Evolutionary conservation across 208 protist genomes (phyloP).

Genomic region (Lotmaria passim): DNA sequence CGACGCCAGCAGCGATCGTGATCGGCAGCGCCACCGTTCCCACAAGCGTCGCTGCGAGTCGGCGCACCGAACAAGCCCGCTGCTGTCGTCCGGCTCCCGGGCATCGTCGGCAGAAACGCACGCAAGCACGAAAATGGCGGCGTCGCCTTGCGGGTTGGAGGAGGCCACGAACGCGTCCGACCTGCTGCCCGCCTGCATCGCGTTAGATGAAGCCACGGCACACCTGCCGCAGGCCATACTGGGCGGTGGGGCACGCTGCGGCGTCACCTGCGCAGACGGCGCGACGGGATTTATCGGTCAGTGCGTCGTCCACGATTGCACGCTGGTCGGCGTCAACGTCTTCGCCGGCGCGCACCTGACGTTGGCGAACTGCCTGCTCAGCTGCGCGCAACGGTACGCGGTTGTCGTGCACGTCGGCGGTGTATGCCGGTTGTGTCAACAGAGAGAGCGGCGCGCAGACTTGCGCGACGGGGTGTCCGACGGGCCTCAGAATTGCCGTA

Average conservation of each 20-base stretch:
- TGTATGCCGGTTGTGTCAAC: constrained; percentile 22
- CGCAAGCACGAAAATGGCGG: too few relatives aligned
- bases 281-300: constrained; percentile 48
- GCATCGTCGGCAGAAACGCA: neutral
- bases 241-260: constrained; percentile 59
- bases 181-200: constrained; percentile 60
- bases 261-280: constrained; percentile 52
- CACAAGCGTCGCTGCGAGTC: neutral
- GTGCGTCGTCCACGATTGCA: constrained; percentile 51
- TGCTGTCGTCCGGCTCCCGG: neutral
- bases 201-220: constrained; percentile 54
- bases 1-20: neutral
- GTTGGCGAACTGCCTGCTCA: constrained; percentile 40
- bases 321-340: constrained; percentile 53
- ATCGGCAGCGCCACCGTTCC: neutral
- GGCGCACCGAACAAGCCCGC: neutral
- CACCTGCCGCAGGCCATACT: constrained; percentile 58
- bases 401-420: constrained; percentile 62
- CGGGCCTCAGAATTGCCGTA: neutral
- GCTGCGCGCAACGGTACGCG: constrained; percentile 37
- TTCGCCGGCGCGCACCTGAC: constrained; percentile 52
- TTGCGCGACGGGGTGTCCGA: neutral
- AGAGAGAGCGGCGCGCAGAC: neutral
- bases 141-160: neutral
- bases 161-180: constrained; percentile 20